These are phyloP conservation scores for Dimocarpus longan DNA, from an alignment of 345 rosid genomes.

Conservation along the genomic window DNA sequence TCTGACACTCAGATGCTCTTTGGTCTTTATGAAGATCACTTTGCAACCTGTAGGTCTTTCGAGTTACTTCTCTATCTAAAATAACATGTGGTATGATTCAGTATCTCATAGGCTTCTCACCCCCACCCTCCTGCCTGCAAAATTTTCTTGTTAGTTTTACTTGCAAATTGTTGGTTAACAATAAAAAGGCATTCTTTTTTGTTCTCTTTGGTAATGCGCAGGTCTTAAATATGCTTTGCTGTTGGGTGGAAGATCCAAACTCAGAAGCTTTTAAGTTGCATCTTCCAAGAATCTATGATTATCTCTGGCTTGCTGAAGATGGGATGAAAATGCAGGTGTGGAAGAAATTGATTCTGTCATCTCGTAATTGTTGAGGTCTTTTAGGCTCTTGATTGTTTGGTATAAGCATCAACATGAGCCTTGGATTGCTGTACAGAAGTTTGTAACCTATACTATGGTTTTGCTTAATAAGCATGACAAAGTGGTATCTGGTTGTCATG, in stretches of 20 bases:
- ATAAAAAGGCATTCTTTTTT: background rate
- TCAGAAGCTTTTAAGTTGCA: constrained; percentile 95
- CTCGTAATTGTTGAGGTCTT: background rate
- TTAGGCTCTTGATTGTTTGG: background rate
- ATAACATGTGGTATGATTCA: background rate
- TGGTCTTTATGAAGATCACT: background rate
- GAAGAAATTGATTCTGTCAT: constrained; percentile 11
- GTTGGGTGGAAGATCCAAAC: constrained; percentile 98
- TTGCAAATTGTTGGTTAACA: constrained; percentile 16
- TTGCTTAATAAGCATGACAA: constrained; percentile 2
- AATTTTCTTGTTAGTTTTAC: background rate
- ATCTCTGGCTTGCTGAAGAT: constrained; percentile 97
- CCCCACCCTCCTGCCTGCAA: background rate
- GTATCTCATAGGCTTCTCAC: background rate
- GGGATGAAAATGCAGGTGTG: constrained; percentile 99
- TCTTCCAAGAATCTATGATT: constrained; percentile 83
- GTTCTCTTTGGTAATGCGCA: constrained; percentile 28
- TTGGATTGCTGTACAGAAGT: constrained; percentile 9
- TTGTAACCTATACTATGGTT: constrained; percentile 5
- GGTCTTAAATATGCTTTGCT: constrained; percentile 97
- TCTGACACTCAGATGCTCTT: background rate
- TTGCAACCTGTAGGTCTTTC: constrained; percentile 4
- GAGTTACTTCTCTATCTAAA: background rate
- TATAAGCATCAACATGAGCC: background rate
- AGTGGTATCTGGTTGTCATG: constrained; percentile 4